Evolutionary conservation across 2,329 filamentous ascomycete species (phyloP), one percentile per base, ranked within the genome.

Genomic region (Penicillium crustosum): DNA sequence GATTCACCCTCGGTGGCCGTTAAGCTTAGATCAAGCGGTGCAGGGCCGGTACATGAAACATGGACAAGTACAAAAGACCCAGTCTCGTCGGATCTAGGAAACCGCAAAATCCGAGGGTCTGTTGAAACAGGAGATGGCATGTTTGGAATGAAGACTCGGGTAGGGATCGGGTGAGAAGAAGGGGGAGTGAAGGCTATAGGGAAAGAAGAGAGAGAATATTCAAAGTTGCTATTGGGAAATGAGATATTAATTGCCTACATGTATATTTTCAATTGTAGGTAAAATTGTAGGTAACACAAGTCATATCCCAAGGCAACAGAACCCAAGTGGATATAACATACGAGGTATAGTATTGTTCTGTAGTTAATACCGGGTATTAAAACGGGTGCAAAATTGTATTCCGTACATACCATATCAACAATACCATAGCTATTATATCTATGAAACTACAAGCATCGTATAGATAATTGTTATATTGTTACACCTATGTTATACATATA

Each of bases 1-100:
- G 73, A 75, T 60, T 84, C 80, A 47, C 82, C 82, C 68, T 88
- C 84, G 27, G 84, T 86, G 25, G 81, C 85, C 12, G 81, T 74
- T 29, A 88, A 74, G 53, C 79, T 78, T 38, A 86, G 68, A 65
- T 86, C 82, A 10, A 86, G 73, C 4, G 72, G 61, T 59, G 71
- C 58, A 53, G 69, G 62, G n/a, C 72, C 69, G 13, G 67, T 60
- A 21, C 60, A 73, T 48, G 73, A 70, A 56, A 84, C 77, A 62
- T 83, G 77, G 33, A 86, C 67, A 17, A 87, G 75, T 23, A 86
- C 74, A 63, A 73, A 77, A 13, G 69, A 67, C 21, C 67, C 66
- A 17, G 66, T 63, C 21, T 73, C 67, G 56, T 78, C 78, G 42
- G 79, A 80, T 48, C 82, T 78, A 44, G 76, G 73, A 61, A 86